Evolutionary conservation across 306 rosid species (phyloP).

Genomic region (Glycine tomentella): DNA sequence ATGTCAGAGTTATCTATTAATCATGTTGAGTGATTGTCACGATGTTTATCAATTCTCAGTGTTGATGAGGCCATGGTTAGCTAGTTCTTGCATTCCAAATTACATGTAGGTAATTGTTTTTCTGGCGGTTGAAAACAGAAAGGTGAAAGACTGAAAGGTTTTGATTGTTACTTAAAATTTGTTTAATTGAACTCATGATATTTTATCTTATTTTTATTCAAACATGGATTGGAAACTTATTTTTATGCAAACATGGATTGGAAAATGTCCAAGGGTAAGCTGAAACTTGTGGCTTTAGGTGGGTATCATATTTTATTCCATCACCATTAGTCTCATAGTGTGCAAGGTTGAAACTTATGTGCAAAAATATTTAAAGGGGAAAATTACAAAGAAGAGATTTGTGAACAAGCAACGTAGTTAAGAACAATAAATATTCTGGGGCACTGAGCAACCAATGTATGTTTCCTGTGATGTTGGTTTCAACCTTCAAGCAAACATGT

Average conservation of each 20-base stretch:
- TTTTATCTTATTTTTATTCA: not conserved
- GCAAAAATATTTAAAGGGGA: not conserved
- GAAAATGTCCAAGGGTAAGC: not conserved
- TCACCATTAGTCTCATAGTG: not conserved
- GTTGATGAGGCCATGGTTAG: not conserved
- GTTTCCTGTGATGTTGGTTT: conserved; percentile 12
- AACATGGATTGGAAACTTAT: not conserved
- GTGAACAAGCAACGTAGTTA: not conserved
- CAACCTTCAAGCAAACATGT: not conserved
- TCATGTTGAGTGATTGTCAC: not conserved
- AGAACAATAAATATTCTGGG: not conserved
- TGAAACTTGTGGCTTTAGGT: conserved; percentile 6
- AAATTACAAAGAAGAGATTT: not conserved
- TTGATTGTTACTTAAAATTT: not conserved
- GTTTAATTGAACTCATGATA: conserved; percentile 1
- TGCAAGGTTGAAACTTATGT: not conserved
- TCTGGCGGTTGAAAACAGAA: not conserved
- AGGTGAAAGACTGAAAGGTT: not conserved
- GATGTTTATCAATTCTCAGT: conserved; percentile 10
- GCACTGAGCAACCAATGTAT: not conserved
- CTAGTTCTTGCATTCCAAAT: not conserved
- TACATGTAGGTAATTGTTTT: not conserved
- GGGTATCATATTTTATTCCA: not conserved
- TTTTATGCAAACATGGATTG: not conserved
- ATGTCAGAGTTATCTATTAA: not conserved